Evolutionary conservation across 169 alveolate genomes (phyloP).

Genomic region (Babesia caballi): DNA sequence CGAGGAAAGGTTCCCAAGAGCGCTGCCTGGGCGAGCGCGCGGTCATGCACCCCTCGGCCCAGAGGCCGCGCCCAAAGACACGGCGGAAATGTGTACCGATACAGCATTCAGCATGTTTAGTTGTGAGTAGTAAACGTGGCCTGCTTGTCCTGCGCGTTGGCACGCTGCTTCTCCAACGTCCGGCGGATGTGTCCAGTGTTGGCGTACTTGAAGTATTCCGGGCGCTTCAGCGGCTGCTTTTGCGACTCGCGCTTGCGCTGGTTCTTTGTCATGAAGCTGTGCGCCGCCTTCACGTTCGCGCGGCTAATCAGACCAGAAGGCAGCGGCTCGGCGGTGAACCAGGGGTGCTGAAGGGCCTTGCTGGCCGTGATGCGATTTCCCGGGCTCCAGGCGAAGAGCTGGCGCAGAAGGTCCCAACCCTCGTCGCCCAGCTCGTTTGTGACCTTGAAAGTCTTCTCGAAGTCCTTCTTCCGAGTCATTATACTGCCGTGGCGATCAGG

Average conservation of each 20-base stretch:
- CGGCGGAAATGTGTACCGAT: not conserved
- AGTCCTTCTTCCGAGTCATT: conserved; percentile 58
- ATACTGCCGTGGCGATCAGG: conserved; percentile 61
- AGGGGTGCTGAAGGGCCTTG: conserved; percentile 74
- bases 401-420: conserved; percentile 72
- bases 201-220: conserved; percentile 64
- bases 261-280: conserved; percentile 76
- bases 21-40: not conserved
- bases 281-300: conserved; percentile 73
- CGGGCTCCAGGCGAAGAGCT: conserved; percentile 68
- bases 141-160: conserved; percentile 33
- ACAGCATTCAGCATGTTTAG: not conserved
- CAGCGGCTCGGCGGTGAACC: conserved; percentile 67
- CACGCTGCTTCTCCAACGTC: conserved; percentile 48
- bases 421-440: conserved; percentile 70
- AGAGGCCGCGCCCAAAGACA: not conserved
- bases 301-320: conserved; percentile 62
- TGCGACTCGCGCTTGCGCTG: conserved; percentile 68
- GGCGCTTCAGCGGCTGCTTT: conserved; percentile 26
- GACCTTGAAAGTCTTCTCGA: conserved; percentile 64
- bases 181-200: conserved; percentile 57
- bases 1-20: not conserved
- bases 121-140: not conserved
- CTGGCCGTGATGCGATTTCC: conserved; percentile 68
- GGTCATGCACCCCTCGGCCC: conserved; percentile 63